Conservation (phyloP, 1,139 yeast genomes). For the Candida pseudocylindracea region DNA sequence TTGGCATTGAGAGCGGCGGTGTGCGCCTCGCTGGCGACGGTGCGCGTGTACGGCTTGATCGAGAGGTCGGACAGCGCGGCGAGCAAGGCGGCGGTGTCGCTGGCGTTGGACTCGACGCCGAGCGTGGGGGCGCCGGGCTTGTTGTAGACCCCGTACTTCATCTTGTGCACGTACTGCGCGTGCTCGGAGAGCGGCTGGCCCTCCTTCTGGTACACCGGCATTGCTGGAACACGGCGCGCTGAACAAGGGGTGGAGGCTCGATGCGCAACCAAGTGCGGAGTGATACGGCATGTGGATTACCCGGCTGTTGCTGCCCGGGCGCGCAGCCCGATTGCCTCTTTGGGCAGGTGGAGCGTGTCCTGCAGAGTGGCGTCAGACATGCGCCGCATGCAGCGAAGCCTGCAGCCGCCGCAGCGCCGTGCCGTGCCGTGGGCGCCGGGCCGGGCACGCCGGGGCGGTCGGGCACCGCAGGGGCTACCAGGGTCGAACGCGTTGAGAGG, state of each 20-base stretch:
- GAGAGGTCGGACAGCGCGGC: conserved; percentile 48
- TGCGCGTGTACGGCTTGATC: conserved; percentile 41
- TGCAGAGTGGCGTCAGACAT: not conserved
- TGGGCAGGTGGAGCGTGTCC: not conserved
- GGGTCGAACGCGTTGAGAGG: no score
- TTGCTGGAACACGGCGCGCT: not conserved
- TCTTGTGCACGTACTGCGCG: conserved; percentile 57
- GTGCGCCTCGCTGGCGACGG: conserved; percentile 40
- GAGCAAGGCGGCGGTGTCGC: conserved; percentile 56
- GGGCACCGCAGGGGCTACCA: no score
- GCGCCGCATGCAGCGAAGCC: not conserved
- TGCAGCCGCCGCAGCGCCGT: no score
- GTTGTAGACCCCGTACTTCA: conserved; percentile 52
- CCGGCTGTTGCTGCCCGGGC: not conserved
- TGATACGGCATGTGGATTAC: not conserved
- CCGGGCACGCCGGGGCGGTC: no score
- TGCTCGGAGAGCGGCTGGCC: conserved; percentile 54
- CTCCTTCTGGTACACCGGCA: conserved; percentile 36
- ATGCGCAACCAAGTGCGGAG: not conserved
- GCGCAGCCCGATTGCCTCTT: not conserved
- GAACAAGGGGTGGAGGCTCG: not conserved
- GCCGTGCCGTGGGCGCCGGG: no score
- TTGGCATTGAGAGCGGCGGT: conserved; percentile 41
- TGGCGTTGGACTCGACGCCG: conserved; percentile 51
- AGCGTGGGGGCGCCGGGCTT: conserved; percentile 46